Conservation (phyloP, 83 land plant species). For the Picea abies region DNA sequence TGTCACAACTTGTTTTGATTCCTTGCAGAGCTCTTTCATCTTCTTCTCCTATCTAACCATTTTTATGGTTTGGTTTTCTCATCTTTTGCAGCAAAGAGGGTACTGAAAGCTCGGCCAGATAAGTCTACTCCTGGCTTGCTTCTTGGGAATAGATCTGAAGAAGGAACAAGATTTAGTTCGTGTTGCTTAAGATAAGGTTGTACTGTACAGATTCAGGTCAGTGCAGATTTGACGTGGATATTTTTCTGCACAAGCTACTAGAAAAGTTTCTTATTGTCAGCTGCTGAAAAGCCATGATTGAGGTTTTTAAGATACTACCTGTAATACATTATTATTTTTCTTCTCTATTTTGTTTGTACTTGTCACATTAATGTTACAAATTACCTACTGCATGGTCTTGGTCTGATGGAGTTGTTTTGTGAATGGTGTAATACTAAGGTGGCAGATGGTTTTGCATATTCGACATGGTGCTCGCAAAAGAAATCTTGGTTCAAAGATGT, state of each 20-base stretch:
- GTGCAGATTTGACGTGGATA: background rate
- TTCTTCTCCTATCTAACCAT: background rate
- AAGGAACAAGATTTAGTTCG: background rate
- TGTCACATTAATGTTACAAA: background rate
- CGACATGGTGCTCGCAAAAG: too few relatives aligned
- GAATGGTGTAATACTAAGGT: background rate
- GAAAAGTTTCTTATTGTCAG: background rate
- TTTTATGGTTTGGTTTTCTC: background rate
- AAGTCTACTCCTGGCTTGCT: background rate
- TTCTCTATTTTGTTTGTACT: background rate
- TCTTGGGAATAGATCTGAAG: background rate
- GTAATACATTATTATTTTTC: background rate
- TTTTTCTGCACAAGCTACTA: background rate
- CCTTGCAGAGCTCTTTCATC: background rate
- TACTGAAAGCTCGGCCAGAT: background rate
- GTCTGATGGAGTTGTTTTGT: background rate
- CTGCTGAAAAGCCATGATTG: background rate
- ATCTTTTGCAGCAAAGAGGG: background rate
- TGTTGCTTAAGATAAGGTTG: slow-evolving; percentile 2
- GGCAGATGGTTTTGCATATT: background rate
- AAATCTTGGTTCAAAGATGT: background rate
- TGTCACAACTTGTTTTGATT: background rate
- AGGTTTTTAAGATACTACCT: background rate
- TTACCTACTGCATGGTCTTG: background rate
- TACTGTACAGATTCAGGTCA: background rate